phyloP scores from a whole-genome alignment of 2,329 filamentous ascomycete genomes.

The Aspergillus ochraceus region DNA sequence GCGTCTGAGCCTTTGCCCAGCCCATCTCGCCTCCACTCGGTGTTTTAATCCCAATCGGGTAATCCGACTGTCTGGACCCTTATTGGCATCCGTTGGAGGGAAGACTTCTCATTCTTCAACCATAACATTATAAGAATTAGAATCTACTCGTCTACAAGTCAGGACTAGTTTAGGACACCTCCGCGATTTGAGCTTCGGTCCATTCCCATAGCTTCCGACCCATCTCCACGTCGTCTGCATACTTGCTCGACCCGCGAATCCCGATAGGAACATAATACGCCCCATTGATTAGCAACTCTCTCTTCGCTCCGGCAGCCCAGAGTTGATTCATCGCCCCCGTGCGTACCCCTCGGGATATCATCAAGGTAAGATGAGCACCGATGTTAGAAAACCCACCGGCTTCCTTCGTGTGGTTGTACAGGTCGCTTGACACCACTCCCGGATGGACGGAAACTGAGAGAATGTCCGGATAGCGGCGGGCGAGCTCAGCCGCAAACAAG shows the following conservation, averaged over 20 bases:
- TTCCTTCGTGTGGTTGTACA: constrained; percentile 37
- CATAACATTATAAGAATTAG: background rate
- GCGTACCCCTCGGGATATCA: constrained; percentile 32
- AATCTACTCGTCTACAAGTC: background rate
- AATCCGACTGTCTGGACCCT: constrained; percentile 5
- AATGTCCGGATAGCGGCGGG: constrained; percentile 45
- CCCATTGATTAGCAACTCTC: constrained; percentile 36
- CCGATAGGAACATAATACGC: constrained; percentile 46
- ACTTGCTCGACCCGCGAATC: constrained; percentile 25
- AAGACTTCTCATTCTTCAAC: background rate
- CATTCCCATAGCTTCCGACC: constrained; percentile 45
- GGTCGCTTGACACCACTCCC: constrained; percentile 44
- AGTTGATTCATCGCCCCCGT: constrained; percentile 44
- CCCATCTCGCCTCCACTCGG: background rate
- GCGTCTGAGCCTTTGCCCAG: background rate
- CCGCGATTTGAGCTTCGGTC: constrained; percentile 39
- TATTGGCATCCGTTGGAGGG: no score
- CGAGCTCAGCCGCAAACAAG: constrained; percentile 48
- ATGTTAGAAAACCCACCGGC: constrained; percentile 24
- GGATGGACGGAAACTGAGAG: constrained; percentile 52
- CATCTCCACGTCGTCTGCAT: constrained; percentile 33
- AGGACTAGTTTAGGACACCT: constrained; percentile 8
- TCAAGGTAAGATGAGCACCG: constrained; percentile 19
- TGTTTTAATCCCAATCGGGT: constrained; percentile 17
- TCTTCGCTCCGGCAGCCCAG: constrained; percentile 39